Evolutionary conservation across 2,329 filamentous ascomycete species (phyloP).

Genomic region (Nannizziopsis barbatae): DNA sequence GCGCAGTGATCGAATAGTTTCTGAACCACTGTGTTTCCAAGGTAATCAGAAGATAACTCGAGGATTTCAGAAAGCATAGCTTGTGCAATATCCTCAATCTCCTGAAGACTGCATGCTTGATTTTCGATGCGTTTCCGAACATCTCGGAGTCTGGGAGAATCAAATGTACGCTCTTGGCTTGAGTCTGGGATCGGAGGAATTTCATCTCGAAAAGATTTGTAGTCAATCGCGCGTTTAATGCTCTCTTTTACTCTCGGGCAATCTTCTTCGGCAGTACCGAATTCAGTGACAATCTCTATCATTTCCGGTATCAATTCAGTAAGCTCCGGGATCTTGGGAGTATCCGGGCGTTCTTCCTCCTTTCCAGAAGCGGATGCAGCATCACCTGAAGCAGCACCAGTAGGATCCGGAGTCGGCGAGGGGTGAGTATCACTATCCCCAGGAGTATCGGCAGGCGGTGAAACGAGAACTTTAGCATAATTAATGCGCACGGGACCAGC

Average conservation of each 20-base stretch:
- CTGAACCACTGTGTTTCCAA: slow-evolving; percentile 98
- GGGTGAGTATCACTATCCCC: slow-evolving; percentile 79
- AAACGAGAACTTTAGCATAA: slow-evolving; percentile 89
- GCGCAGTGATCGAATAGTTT: slow-evolving; percentile 97
- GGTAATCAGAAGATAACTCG: slow-evolving; percentile 86
- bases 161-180: slow-evolving; percentile 76
- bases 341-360: slow-evolving; percentile 25
- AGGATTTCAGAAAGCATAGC: slow-evolving; percentile 96
- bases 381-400: slow-evolving; percentile 27
- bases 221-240: slow-evolving; percentile 67
- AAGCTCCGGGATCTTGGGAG: slow-evolving; percentile 56
- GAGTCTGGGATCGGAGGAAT: slow-evolving; percentile 84
- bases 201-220: slow-evolving; percentile 61
- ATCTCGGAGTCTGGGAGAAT: slow-evolving; percentile 87
- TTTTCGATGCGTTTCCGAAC: slow-evolving; percentile 98
- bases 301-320: slow-evolving; percentile 73
- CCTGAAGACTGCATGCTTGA: slow-evolving; percentile 68
- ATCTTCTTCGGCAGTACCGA: slow-evolving; percentile 76
- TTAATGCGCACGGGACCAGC: slow-evolving; percentile 91
- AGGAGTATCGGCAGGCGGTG: slow-evolving; percentile 66
- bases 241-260: slow-evolving; percentile 57
- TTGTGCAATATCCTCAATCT: slow-evolving; percentile 84
- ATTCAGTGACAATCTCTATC: slow-evolving; percentile 70
- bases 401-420: slow-evolving; percentile 83
- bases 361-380: slow-evolving; percentile 21